Percentiles rank a stretch among this genome's conserved stretches.
Conservation (phyloP, 2,329 filamentous ascomycete species). For the Ceratocystiopsis sp. region DNA sequence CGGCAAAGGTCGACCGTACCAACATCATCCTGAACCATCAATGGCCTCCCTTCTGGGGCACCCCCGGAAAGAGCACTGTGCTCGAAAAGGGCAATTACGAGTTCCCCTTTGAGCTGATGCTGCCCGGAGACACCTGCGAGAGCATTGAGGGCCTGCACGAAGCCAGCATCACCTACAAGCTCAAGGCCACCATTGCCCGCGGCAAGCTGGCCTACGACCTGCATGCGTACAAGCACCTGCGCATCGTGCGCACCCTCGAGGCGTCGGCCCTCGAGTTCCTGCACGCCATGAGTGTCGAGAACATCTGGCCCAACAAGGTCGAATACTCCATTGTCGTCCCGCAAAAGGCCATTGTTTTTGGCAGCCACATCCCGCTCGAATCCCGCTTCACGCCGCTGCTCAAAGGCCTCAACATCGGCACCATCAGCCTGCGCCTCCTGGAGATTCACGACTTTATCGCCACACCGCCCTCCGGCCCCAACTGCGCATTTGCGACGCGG, state of each 20-base stretch:
- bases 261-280: conserved; percentile 60
- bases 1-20: conserved; percentile 41
- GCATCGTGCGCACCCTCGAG: conserved; percentile 62
- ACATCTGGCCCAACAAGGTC: conserved; percentile 95
- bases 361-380: conserved; percentile 67
- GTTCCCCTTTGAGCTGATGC: conserved; percentile 59
- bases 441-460: conserved; percentile 49
- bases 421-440: conserved; percentile 61
- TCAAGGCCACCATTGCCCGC: conserved; percentile 77
- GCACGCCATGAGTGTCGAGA: conserved; percentile 89
- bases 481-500: conserved; percentile 23
- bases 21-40: conserved; percentile 48
- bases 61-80: conserved; percentile 36
- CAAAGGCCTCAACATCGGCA: conserved; percentile 76
- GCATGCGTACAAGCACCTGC: conserved; percentile 59
- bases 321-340: conserved; percentile 90
- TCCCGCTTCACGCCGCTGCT: conserved; percentile 77
- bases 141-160: conserved; percentile 80
- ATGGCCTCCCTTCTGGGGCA: conserved; percentile 49
- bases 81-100: conserved; percentile 65
- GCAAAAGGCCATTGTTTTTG: conserved; percentile 87
- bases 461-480: conserved; percentile 26
- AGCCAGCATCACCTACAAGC: conserved; percentile 73
- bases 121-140: conserved; percentile 61
- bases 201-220: conserved; percentile 83